Evolutionary conservation across 768 basidiomycete genomes (phyloP), one percentile per base, ranked within the genome.

Genomic region (Pleurotus djamor): DNA sequence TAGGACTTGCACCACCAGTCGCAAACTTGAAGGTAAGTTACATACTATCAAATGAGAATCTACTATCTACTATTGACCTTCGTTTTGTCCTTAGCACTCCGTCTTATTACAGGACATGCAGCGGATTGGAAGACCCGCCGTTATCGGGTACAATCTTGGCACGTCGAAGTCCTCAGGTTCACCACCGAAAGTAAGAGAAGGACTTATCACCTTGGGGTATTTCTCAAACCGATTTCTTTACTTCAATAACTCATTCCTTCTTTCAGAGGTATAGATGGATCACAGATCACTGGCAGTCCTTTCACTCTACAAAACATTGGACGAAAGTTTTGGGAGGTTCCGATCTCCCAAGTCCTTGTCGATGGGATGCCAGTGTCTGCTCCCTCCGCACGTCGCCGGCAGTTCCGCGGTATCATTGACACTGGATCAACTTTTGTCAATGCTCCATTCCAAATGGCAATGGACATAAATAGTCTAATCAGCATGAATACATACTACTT

Each of bases 271-370:
- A 28, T 28, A 28, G 21, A 28, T 28, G 21, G 21, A 28, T 28
- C 21, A 67, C 84, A 85, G 63, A 72, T 80, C 58, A 59, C 75
- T 10, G 58, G 59, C 28, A 79, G 82, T 6, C 74, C 86, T 34
- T 73, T 77, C 37, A 77, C 79, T 1, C 59, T 87, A 45, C 59
- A 66, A 51, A 86, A 85, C 59, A 79, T 84, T 63, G 83, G 79
- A 4, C 52, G 69, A 8, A 84, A 86, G 33, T 87, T 88, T 69
- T 91, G 89, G 89, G 87, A 89, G 69, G 84, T 74, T 4, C 69
- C 21, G 21, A 28, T 28, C 69, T 12, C 66, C 91, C 64, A 75
- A 77, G 48, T 69, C 70, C 32, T 71, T 87, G 50, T n/a, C 77
- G 83, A 47, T 74, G 85, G 64, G 84, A 82, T 35, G 59, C 72